Evolutionary conservation across 78 protist genomes (phyloP).

Genomic region (Emiliania huxleyi): DNA sequence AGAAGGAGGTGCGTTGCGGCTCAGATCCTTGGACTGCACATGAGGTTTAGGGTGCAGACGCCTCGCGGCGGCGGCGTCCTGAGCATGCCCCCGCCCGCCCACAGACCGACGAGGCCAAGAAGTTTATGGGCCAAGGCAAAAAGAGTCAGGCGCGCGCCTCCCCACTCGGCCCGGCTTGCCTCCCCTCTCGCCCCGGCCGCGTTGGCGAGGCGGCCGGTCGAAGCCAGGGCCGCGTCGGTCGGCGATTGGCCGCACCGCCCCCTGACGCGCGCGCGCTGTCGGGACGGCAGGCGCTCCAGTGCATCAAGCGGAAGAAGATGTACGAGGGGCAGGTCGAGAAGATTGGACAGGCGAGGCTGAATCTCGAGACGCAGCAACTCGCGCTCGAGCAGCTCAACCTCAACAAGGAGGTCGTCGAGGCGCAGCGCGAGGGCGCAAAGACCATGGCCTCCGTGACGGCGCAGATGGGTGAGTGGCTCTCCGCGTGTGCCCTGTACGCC

Average conservation of each 20-base stretch:
- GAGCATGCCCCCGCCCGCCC: not conserved
- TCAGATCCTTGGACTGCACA: not conserved
- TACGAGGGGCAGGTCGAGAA: not conserved
- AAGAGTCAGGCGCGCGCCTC: not conserved
- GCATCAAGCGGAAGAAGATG: slow-evolving; percentile 21
- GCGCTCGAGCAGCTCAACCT: not conserved
- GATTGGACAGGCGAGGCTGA: not conserved
- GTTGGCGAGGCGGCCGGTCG: not conserved
- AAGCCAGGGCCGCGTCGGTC: too few species aligned
- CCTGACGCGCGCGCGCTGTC: not conserved
- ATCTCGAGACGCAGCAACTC: not conserved
- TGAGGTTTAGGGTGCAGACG: not conserved
- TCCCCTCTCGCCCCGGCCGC: not conserved
- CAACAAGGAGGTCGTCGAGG: not conserved
- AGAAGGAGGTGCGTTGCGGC: not conserved
- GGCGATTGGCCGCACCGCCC: not conserved
- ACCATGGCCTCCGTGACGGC: not conserved
- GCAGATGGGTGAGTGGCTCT: not conserved
- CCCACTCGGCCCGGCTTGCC: not conserved
- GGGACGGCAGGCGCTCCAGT: not conserved
- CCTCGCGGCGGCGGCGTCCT: not conserved
- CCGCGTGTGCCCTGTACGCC: too few species aligned
- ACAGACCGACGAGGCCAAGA: not conserved
- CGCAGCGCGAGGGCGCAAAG: not conserved
- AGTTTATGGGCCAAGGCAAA: not conserved